Evolutionary conservation across 768 basidiomycete species (phyloP), one percentile per base, ranked within the genome.

Genomic region (Hemileccinum rubropunctum): DNA sequence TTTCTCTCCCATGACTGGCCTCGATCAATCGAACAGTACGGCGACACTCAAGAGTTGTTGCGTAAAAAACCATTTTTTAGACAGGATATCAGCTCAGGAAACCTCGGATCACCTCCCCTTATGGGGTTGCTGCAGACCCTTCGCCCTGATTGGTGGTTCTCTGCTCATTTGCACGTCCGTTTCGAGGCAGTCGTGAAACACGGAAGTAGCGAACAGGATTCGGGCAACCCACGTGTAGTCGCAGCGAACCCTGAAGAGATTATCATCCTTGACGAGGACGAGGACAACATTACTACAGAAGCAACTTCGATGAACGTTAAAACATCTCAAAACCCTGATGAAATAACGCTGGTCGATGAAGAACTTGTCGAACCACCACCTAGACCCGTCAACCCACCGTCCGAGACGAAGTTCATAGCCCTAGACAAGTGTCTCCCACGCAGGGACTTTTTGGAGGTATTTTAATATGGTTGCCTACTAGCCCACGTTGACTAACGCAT

Each of bases 1-100:
- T 91, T 98, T 73, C 76, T 98, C 32, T 98, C 95, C 2, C 95
- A 99, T 64, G 97, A 98, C 68, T 99, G 95, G 97, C 97, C 97
- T 0, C 78, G 81, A 36, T 76, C 76, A 2, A 94, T 99, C 47
- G 92, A 88, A 51, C 81, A 83, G 9, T 76, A 93, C 55, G 94
- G 95, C 15, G 78, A 98, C 60, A 66, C 84, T 7, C 59, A 62
- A 6, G 73, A 60, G 9, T 74, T 99, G 0, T 70, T 98, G 13
- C 74, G 82, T 3, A 78, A 80, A 37, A 98, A 95, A 64, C 82
- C 83, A 1, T 88, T 86, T 70, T 86, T 98, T 63, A 74, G 75
- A 32, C 70, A 74, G 21, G 91, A 98, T 68, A 76, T 94, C 52
- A 64, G 73, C 17, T 71, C 56, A 30, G 86, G 88, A 32, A 74